phyloP scores from a whole-genome alignment of 768 basidiomycete genomes.

The Leccinum subtestaceum region DNA sequence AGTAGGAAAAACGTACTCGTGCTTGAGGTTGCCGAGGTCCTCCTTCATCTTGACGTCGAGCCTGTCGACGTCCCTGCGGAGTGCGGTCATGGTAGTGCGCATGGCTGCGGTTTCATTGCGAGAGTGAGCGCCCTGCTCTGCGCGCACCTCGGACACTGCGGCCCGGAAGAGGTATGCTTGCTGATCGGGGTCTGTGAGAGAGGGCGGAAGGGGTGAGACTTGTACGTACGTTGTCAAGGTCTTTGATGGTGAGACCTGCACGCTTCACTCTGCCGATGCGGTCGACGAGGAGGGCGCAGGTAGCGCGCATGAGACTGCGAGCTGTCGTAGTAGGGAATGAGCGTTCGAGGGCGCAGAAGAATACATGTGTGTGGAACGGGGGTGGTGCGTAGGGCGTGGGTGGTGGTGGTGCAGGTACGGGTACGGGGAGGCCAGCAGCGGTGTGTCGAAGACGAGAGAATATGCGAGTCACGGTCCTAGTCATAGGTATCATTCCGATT shows the following conservation, averaged over 20 bases:
- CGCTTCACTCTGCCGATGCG: slow-evolving; percentile 66
- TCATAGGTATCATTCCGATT: slow-evolving; percentile 3
- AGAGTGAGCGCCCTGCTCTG: slow-evolving; percentile 78
- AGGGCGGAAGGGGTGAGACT: neutral
- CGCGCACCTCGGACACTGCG: slow-evolving; percentile 84
- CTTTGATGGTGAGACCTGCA: slow-evolving; percentile 72
- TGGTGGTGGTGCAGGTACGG: slow-evolving; percentile 9
- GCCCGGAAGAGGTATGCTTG: slow-evolving; percentile 96
- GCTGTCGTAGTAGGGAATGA: slow-evolving; percentile 74
- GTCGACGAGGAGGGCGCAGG: slow-evolving; percentile 75
- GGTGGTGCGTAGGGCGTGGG: slow-evolving; percentile 52
- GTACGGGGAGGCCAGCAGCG: slow-evolving; percentile 11
- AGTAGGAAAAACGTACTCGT: slow-evolving; percentile 64
- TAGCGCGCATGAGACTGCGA: slow-evolving; percentile 79
- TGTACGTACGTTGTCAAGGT: slow-evolving; percentile 72
- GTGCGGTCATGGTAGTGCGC: slow-evolving; percentile 66
- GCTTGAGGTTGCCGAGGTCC: slow-evolving; percentile 82
- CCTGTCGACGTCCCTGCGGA: slow-evolving; percentile 83
- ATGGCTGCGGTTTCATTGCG: slow-evolving; percentile 86
- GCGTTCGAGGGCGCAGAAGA: slow-evolving; percentile 68
- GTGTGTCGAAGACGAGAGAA: slow-evolving; percentile 17
- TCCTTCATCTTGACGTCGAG: slow-evolving; percentile 92
- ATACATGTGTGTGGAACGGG: slow-evolving; percentile 81
- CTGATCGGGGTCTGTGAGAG: slow-evolving; percentile 36
- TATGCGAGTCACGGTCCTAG: slow-evolving; percentile 5